phyloP scores from a whole-genome alignment of 352 stramenopile genomes.

The Globisporangium polare region DNA sequence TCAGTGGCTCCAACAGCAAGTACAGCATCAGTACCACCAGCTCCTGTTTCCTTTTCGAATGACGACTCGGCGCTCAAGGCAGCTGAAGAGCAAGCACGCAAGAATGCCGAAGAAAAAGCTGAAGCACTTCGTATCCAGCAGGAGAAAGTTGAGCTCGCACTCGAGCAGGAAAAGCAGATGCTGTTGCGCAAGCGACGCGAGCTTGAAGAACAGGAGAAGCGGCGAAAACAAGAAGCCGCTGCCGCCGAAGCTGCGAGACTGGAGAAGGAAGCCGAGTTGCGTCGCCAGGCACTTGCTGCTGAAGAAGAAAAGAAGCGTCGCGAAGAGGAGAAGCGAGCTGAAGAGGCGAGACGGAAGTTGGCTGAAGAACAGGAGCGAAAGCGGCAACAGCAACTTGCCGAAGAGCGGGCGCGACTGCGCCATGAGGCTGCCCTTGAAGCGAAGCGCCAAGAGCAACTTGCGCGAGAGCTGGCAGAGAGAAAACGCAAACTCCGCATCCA shows the following conservation, averaged over 20 bases:
- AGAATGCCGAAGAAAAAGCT: slow-evolving; percentile 34
- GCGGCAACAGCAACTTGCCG: slow-evolving; percentile 39
- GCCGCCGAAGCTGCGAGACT: slow-evolving; percentile 6
- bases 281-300: slow-evolving; percentile 22
- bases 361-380: slow-evolving; percentile 37
- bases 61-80: slow-evolving; percentile 13
- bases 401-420: slow-evolving; percentile 32
- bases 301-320: slow-evolving; percentile 38
- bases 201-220: slow-evolving; percentile 17
- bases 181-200: slow-evolving; percentile 10
- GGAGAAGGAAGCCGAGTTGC: slow-evolving; percentile 21
- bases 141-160: slow-evolving; percentile 12
- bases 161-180: slow-evolving; percentile 13
- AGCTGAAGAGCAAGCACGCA: slow-evolving; percentile 17
- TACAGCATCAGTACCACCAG: slow-evolving; percentile 3
- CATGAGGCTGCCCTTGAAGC: slow-evolving; percentile 46
- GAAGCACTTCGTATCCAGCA: slow-evolving; percentile 11
- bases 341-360: slow-evolving; percentile 33
- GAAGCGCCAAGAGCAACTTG: slow-evolving; percentile 40
- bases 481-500: slow-evolving; percentile 27
- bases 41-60: not conserved
- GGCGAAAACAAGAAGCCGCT: slow-evolving; percentile 26
- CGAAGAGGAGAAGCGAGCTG: slow-evolving; percentile 24
- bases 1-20: slow-evolving; percentile 9
- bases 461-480: slow-evolving; percentile 37